Conservation (phyloP, 176 grass and related monocot species). For the Eragrostis curvula region DNA sequence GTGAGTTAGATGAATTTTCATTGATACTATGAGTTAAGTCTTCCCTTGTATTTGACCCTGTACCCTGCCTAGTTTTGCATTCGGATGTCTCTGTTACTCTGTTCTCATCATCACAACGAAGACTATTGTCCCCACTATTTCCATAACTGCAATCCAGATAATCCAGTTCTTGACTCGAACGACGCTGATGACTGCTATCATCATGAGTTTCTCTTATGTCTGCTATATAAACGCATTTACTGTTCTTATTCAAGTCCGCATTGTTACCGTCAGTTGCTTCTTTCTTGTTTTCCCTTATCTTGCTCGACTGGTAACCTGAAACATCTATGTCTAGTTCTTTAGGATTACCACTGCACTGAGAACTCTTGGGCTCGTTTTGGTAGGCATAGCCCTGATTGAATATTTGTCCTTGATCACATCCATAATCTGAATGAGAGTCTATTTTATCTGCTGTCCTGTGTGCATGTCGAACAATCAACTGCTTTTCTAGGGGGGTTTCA, state of each 20-base stretch:
- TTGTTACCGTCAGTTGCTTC: conserved; percentile 6
- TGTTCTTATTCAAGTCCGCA: conserved; percentile 7
- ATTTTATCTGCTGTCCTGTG: conserved; percentile 11
- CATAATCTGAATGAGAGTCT: background rate
- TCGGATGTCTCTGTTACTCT: no score
- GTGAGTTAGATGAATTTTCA: no score
- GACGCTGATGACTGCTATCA: conserved; percentile 1
- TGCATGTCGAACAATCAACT: background rate
- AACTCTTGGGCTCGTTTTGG: conserved; percentile 8
- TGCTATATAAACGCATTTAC: background rate
- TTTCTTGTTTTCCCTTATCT: background rate
- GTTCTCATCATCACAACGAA: no score
- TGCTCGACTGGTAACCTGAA: conserved; percentile 29
- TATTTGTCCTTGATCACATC: background rate
- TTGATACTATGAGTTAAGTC: no score
- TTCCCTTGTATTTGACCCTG: no score
- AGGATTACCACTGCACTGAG: background rate
- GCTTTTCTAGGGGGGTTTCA: background rate
- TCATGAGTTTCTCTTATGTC: conserved; percentile 1
- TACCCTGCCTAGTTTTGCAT: no score
- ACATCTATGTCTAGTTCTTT: conserved; percentile 9
- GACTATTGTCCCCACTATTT: background rate
- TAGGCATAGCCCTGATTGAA: conserved; percentile 15
- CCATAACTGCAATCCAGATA: background rate
- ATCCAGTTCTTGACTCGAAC: background rate